phyloP scores from a whole-genome alignment of 306 rosid genomes.

The Quercus rubra region DNA sequence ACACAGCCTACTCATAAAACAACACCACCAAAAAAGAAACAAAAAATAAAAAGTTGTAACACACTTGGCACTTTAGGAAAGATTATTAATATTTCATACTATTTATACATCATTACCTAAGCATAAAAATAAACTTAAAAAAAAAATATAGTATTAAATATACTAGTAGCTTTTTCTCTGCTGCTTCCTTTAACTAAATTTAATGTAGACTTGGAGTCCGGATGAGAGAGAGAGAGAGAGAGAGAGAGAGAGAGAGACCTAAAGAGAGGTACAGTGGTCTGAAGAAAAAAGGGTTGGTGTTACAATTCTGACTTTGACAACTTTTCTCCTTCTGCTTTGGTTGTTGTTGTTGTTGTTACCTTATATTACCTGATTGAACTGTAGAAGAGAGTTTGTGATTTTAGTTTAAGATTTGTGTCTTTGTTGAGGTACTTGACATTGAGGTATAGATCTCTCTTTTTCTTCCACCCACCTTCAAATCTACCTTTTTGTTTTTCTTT shows the following conservation, averaged over 20 bases:
- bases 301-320: conserved; percentile 47
- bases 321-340: conserved; percentile 20
- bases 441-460: conserved; percentile 42
- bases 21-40: too few relatives aligned
- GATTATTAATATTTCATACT: neutral
- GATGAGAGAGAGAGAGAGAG: neutral
- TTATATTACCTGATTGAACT: too few relatives aligned
- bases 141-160: neutral
- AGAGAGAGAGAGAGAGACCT: conserved; percentile 15
- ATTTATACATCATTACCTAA: neutral
- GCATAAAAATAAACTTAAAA: neutral
- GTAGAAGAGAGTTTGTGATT: conserved; percentile 2
- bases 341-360: conserved; percentile 5
- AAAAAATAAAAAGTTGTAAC: too few relatives aligned
- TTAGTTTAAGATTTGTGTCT: conserved; percentile 8
- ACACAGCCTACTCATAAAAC: too few relatives aligned
- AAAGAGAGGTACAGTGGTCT: neutral
- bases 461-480: conserved; percentile 7
- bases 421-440: conserved; percentile 13
- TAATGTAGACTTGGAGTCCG: conserved; percentile 63
- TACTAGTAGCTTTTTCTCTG: conserved; percentile 17
- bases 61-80: neutral
- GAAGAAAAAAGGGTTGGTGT: conserved; percentile 20
- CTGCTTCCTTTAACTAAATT: conserved; percentile 41
- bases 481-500: too few relatives aligned